phyloP scores from a whole-genome alignment of 345 rosid genomes.

The Camelina laxa region DNA sequence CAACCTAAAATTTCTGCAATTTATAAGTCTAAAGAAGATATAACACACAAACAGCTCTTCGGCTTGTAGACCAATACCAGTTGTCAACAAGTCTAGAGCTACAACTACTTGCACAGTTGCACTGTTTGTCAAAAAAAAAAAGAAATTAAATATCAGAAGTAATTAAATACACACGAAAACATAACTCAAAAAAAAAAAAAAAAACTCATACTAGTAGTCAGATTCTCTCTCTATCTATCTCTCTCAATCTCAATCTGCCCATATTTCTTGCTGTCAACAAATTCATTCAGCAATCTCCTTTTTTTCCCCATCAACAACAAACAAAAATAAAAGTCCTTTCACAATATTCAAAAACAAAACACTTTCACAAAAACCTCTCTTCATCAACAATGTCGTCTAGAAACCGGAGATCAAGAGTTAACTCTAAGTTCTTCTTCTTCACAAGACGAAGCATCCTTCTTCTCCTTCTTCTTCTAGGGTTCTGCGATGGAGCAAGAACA shows the following conservation, averaged over 20 bases:
- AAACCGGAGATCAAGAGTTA: constrained; percentile 24
- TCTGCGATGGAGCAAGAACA: constrained; percentile 41
- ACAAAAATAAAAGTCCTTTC: constrained; percentile 16
- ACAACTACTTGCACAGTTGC: constrained; percentile 43
- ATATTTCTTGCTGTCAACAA: constrained; percentile 47
- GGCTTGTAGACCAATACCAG: constrained; percentile 39
- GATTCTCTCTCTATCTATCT: constrained; percentile 14
- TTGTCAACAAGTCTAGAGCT: constrained; percentile 31
- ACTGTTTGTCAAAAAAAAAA: constrained; percentile 16
- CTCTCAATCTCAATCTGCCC: constrained; percentile 37
- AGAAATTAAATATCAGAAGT: constrained; percentile 3
- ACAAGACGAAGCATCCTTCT: constrained; percentile 10
- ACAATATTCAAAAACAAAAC: constrained; percentile 9
- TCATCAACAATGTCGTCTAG: constrained; percentile 30
- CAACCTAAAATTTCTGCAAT: constrained; percentile 12
- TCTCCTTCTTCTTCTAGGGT: constrained; percentile 33
- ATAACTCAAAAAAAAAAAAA: background rate
- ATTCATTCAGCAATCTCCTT: constrained; percentile 31
- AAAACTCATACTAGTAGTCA: constrained; percentile 4
- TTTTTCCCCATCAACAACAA: constrained; percentile 36
- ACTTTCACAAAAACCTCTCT: constrained; percentile 23
- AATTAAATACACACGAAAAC: constrained; percentile 25
- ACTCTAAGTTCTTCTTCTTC: constrained; percentile 10
- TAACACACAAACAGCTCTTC: constrained; percentile 29
- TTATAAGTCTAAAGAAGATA: constrained; percentile 13